A percentile compares a stretch with the other conserved stretches of the same genome.
phyloP scores from a whole-genome alignment of 108 stramenopile genomes.

The Nannochloropsis granulata region DNA sequence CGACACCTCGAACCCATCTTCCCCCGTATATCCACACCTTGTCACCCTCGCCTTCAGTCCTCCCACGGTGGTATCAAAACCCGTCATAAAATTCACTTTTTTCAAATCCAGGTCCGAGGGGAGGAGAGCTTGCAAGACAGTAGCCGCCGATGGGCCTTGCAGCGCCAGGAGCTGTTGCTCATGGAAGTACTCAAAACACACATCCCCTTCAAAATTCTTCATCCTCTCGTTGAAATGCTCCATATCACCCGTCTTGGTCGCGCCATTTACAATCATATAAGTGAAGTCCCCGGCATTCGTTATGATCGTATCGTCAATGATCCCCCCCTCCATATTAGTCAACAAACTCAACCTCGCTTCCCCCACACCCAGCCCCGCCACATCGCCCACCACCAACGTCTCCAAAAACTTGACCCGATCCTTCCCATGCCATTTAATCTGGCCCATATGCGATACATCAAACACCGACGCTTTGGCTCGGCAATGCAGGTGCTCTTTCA shows the following conservation, averaged over 20 bases:
- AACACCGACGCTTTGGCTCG: constrained; percentile 66
- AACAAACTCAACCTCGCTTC: constrained; percentile 63
- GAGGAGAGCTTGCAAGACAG: constrained; percentile 50
- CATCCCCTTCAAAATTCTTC: constrained; percentile 25
- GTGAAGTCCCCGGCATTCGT: constrained; percentile 62
- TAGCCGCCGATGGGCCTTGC: constrained; percentile 85
- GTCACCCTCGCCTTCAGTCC: constrained; percentile 78
- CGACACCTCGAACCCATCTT: constrained; percentile 97
- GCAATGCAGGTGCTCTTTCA: constrained; percentile 88
- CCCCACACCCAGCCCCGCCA: constrained; percentile 47
- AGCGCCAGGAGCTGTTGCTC: constrained; percentile 77
- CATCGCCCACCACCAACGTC: constrained; percentile 75
- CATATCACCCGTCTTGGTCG: constrained; percentile 91
- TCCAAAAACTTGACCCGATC: constrained; percentile 75
- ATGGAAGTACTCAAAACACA: constrained; percentile 39
- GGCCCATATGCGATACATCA: constrained; percentile 99
- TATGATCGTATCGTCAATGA: constrained; percentile 94
- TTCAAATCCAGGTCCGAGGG: constrained; percentile 59
- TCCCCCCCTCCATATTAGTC: constrained; percentile 81
- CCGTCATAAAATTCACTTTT: constrained; percentile 85
- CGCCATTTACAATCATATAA: constrained; percentile 80
- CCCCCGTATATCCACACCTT: constrained; percentile 98
- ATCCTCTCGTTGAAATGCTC: constrained; percentile 44
- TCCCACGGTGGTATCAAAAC: constrained; percentile 59
- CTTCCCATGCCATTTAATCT: constrained; percentile 85